Evolutionary conservation across 2,329 filamentous ascomycete genomes (phyloP), one percentile per base, ranked within the genome.

Genomic region (Didymella glomerata): DNA sequence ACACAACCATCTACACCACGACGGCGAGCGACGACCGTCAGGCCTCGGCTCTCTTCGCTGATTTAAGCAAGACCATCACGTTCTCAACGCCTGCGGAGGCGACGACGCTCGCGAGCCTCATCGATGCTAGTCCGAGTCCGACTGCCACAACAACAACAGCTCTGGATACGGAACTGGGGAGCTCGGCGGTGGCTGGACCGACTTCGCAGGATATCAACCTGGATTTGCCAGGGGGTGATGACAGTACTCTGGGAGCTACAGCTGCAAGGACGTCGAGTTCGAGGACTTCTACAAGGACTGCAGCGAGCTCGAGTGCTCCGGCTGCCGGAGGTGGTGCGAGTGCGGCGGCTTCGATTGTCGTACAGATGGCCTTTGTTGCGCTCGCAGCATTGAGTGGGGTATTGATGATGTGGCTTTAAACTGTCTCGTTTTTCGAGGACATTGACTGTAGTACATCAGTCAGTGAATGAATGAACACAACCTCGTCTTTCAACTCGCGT

Each of bases 1-100:
- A 41, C 13, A 67, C 64, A 0, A 67, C 64, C 1, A 67, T 61
- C 2, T 67, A 57, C 30, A 67, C 60, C 3, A 67, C 64, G 9
- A 63, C 58, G 5, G 64, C 64, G 18, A 67, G 48, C 36, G 62
- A 67, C 28, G 52, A 54, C 9, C 20, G 4, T 6, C 32, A 58
- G 13, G 64, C 64, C 8, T 53, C 47, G 4, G 53, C 45, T n/a
- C 34, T 54, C 11, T 67, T 65, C 53, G 40, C 48, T 11, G 54
- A 57, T 8, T 51, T 65, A 6, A 65, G 60, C 24, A 60, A 20
- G 10, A 61, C 60, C 1, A 34, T 67, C 2, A 57, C 60, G 1
- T 65, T 67, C 51, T 48, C 54, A 13, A 52, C 62, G 4, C 63
- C 65, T 10, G 50, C 59, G 14, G 53, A 51, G 4, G 64, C 64